These are phyloP conservation scores for Boletellus ananas DNA, from an alignment of 768 basidiomycete species.

Conservation along the genomic window DNA sequence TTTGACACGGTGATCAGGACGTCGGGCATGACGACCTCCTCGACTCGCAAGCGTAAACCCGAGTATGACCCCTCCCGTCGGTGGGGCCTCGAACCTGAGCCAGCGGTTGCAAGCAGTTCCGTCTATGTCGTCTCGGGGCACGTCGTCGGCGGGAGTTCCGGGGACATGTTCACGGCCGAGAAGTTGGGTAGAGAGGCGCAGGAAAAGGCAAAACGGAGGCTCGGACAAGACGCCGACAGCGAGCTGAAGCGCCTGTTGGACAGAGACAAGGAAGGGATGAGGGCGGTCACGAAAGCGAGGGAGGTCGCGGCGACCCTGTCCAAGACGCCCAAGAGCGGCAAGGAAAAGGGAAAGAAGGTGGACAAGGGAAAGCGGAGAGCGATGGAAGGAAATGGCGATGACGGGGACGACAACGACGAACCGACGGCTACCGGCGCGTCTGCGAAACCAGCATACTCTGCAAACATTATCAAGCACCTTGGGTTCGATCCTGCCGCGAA, in stretches of 20 bases:
- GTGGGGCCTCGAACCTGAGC: constrained; percentile 68
- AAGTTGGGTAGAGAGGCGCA: constrained; percentile 77
- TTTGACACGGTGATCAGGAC: constrained; percentile 45
- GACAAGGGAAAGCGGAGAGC: constrained; percentile 17
- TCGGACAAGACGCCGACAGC: constrained; percentile 57
- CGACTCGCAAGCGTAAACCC: constrained; percentile 46
- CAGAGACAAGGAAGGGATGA: constrained; percentile 67
- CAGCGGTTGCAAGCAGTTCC: constrained; percentile 32
- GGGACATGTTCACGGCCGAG: constrained; percentile 55
- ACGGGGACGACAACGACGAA: constrained; percentile 11
- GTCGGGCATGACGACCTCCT: constrained; percentile 57
- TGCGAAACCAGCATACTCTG: constrained; percentile 55
- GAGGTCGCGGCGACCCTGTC: constrained; percentile 37
- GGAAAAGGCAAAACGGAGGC: constrained; percentile 64
- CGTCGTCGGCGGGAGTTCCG: constrained; percentile 50
- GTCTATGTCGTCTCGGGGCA: constrained; percentile 85
- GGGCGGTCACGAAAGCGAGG: constrained; percentile 56
- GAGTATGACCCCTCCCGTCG: constrained; percentile 68
- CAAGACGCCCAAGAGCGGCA: constrained; percentile 17
- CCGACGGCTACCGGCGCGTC: constrained; percentile 13
- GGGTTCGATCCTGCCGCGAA: constrained; percentile 78
- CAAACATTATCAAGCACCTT: constrained; percentile 61
- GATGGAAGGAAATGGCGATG: constrained; percentile 7
- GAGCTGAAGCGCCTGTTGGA: constrained; percentile 57
- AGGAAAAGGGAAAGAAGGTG: constrained; percentile 9